phyloP scores from a whole-genome alignment of 306 rosid species.

The Phaseolus lunatus region DNA sequence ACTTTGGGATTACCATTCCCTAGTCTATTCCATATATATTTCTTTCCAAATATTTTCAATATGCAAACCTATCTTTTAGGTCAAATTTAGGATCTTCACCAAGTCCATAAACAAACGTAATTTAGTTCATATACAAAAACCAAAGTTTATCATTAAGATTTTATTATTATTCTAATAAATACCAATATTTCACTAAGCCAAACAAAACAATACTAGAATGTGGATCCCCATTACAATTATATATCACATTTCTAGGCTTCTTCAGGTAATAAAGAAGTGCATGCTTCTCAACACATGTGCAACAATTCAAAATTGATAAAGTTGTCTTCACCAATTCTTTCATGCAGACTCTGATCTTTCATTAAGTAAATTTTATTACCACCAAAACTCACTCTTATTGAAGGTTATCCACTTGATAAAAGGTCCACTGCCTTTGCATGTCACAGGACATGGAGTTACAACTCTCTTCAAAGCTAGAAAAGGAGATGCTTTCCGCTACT shows the following conservation, averaged over 20 bases:
- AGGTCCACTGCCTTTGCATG: conserved; percentile 63
- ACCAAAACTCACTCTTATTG: conserved; percentile 64
- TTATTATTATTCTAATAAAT: conserved; percentile 48
- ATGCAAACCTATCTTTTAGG: conserved; percentile 46
- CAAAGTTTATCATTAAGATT: conserved; percentile 47
- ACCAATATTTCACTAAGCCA: conserved; percentile 51
- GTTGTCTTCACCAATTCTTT: conserved; percentile 52
- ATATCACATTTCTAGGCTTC: conserved; percentile 69
- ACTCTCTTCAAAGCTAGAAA: conserved; percentile 73
- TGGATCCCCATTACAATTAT: conserved; percentile 48
- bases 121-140: conserved; percentile 45
- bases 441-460: conserved; percentile 66
- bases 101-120: conserved; percentile 46
- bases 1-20: conserved; percentile 41
- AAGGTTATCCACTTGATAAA: conserved; percentile 63
- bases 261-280: conserved; percentile 57
- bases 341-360: conserved; percentile 40
- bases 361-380: conserved; percentile 42
- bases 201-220: conserved; percentile 50
- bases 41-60: background rate
- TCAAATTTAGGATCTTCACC: conserved; percentile 50
- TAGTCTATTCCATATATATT: conserved; percentile 24
- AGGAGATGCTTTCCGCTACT: conserved; percentile 66
- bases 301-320: conserved; percentile 49
- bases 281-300: conserved; percentile 42